A percentile compares a stretch with the other conserved stretches of the same genome.
These are phyloP conservation scores for Priceomyces haplophilus DNA, from an alignment of 805 yeast species.

Conservation along the genomic window DNA sequence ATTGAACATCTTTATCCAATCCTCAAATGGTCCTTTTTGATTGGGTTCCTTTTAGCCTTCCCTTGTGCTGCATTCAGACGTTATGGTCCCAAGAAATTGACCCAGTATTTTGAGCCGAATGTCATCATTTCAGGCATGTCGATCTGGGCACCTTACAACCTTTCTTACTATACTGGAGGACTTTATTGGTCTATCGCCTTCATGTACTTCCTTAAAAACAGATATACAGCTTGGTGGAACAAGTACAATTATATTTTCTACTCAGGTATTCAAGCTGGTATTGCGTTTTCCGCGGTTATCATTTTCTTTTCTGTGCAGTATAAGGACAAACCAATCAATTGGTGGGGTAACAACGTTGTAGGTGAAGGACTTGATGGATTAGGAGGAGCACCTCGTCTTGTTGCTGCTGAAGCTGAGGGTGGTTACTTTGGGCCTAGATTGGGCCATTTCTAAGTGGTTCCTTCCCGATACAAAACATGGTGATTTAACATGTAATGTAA, in stretches of 20 bases:
- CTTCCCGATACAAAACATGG: too few relatives aligned
- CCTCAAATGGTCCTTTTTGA: slow-evolving; percentile 50
- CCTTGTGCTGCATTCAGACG: slow-evolving; percentile 28
- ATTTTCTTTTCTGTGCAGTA: slow-evolving; percentile 30
- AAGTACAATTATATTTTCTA: slow-evolving; percentile 45
- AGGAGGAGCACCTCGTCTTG: slow-evolving; percentile 10
- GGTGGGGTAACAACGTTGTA: slow-evolving; percentile 68
- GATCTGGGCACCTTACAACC: slow-evolving; percentile 62
- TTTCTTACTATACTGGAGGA: slow-evolving; percentile 53
- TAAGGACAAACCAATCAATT: slow-evolving; percentile 21
- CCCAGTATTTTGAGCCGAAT: slow-evolving; percentile 33
- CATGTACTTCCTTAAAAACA: slow-evolving; percentile 38
- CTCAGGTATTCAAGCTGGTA: slow-evolving; percentile 45
- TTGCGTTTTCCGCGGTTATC: slow-evolving; percentile 38
- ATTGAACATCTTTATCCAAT: slow-evolving; percentile 39
- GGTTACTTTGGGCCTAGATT: slow-evolving; percentile 35
- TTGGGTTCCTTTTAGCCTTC: slow-evolving; percentile 41
- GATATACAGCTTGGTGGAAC: slow-evolving; percentile 43
- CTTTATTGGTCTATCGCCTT: slow-evolving; percentile 44
- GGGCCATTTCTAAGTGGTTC: slow-evolving; percentile 11
- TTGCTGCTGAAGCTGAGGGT: slow-evolving; percentile 23
- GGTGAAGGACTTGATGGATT: slow-evolving; percentile 6
- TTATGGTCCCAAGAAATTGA: slow-evolving; percentile 39
- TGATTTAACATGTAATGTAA: too few relatives aligned
- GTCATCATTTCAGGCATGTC: slow-evolving; percentile 41